A percentile compares a stretch with the other conserved stretches of the same genome.
These are phyloP conservation scores for Pontederia paniculata DNA, from an alignment of 176 grass and related monocot genomes.

Conservation along the genomic window DNA sequence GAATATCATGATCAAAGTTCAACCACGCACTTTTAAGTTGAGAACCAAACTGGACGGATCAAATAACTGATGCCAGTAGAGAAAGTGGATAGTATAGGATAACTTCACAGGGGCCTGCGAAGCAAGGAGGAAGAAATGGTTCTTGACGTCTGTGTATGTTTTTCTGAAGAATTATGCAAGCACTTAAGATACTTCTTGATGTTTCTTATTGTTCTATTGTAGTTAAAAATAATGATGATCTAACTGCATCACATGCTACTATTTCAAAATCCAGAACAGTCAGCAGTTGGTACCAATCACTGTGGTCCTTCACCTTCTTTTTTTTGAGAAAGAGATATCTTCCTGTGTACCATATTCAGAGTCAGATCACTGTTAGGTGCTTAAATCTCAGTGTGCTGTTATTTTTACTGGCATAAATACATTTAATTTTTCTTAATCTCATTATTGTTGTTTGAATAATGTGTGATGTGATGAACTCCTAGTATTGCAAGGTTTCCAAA, in stretches of 20 bases:
- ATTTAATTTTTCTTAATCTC: too few relatives aligned
- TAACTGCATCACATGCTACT: not conserved
- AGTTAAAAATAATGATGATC: constrained; percentile 11
- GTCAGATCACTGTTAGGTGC: too few relatives aligned
- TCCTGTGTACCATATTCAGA: too few relatives aligned
- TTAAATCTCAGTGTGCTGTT: too few relatives aligned
- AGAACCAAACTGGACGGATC: constrained; percentile 18
- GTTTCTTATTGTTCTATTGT: constrained; percentile 1
- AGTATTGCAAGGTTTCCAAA: too few relatives aligned
- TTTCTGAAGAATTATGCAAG: not conserved
- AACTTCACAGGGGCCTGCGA: constrained; percentile 1
- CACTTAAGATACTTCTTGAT: too few relatives aligned
- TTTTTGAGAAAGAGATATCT: too few relatives aligned
- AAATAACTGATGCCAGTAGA: constrained; percentile 6
- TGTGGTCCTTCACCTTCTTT: constrained; percentile 22
- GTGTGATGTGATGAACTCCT: too few relatives aligned
- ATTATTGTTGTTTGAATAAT: too few relatives aligned
- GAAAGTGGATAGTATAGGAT: not conserved
- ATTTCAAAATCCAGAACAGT: constrained; percentile 3
- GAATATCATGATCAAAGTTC: constrained; percentile 13
- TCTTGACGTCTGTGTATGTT: not conserved
- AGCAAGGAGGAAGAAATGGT: constrained; percentile 15
- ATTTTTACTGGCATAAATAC: too few relatives aligned
- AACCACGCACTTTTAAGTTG: constrained; percentile 1
- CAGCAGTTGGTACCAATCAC: constrained; percentile 19